Evolutionary conservation across 805 yeast species (phyloP).

Genomic region (Kuraishia piskuri): DNA sequence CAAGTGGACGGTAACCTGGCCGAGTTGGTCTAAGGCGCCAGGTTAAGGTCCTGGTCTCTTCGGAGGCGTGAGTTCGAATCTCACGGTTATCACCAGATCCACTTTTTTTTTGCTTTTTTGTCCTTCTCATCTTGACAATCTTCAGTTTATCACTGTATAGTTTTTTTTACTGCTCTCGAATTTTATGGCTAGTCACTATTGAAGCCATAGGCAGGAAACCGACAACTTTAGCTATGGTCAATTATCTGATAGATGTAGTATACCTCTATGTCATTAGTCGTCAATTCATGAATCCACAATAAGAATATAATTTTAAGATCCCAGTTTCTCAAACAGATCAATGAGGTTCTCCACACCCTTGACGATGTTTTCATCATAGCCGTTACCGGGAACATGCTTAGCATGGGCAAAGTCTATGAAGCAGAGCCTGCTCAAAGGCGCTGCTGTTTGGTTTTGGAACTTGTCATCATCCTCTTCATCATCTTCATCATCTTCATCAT

Average conservation of each 20-base stretch:
- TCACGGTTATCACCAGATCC: slow-evolving; percentile 48
- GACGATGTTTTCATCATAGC: slow-evolving; percentile 64
- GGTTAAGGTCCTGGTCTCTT: slow-evolving; percentile 64
- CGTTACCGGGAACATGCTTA: slow-evolving; percentile 46
- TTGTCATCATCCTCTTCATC: slow-evolving; percentile 19
- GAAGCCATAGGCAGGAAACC: too few relatives aligned
- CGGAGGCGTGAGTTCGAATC: slow-evolving; percentile 73
- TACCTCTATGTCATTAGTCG: not conserved
- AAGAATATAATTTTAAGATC: not conserved
- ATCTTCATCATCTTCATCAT: slow-evolving; percentile 19
- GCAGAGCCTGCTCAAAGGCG: slow-evolving; percentile 47
- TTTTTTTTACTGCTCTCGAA: too few relatives aligned
- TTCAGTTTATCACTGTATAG: too few relatives aligned
- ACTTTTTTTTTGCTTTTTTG: not conserved
- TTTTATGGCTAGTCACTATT: too few relatives aligned
- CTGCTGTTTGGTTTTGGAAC: slow-evolving; percentile 10
- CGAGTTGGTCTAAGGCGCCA: slow-evolving; percentile 69
- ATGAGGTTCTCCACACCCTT: slow-evolving; percentile 63
- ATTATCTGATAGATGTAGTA: too few relatives aligned
- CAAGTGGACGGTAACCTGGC: slow-evolving; percentile 43
- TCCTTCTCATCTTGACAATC: not conserved
- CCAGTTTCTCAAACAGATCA: not conserved
- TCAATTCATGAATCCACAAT: not conserved
- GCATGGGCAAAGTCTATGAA: slow-evolving; percentile 93
- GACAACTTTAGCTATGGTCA: too few relatives aligned